Percentiles rank a stretch among this genome's conserved stretches.
Conservation (phyloP, 768 basidiomycete genomes). For the Pleurotus djamor region DNA sequence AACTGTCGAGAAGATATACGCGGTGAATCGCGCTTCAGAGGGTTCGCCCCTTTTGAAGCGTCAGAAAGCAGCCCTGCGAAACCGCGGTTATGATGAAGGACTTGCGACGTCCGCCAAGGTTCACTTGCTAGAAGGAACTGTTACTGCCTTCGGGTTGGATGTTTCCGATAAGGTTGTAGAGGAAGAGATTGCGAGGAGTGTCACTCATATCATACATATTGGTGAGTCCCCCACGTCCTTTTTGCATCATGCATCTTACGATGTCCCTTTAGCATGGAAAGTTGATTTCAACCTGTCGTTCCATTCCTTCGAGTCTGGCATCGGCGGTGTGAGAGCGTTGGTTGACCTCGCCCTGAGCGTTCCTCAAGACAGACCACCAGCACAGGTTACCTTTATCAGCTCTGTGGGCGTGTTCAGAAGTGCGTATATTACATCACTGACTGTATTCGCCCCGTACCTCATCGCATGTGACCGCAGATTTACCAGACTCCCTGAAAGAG, state of each 20-base stretch:
- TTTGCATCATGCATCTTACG: background rate
- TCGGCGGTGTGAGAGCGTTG: constrained; percentile 27
- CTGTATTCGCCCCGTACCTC: background rate
- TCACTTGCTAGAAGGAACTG: constrained; percentile 14
- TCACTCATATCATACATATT: constrained; percentile 30
- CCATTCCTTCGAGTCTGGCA: constrained; percentile 30
- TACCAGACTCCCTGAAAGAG: background rate
- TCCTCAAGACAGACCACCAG: constrained; percentile 8
- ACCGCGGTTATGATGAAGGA: constrained; percentile 13
- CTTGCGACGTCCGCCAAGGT: constrained; percentile 14
- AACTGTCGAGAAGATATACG: constrained; percentile 37
- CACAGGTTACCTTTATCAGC: constrained; percentile 29
- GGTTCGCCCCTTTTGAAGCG: constrained; percentile 10
- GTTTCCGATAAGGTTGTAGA: constrained; percentile 7
- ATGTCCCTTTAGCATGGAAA: constrained; percentile 26
- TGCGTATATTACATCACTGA: background rate
- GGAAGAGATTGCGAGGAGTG: constrained; percentile 20
- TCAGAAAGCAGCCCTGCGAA: constrained; percentile 13
- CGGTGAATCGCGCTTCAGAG: constrained; percentile 22
- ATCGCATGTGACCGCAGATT: background rate
- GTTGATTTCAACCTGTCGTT: constrained; percentile 39
- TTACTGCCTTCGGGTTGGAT: constrained; percentile 13
- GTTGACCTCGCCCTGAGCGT: constrained; percentile 25
- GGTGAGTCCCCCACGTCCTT: background rate
- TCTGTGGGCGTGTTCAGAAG: constrained; percentile 19